These are phyloP conservation scores for Tolypocladium inflatum DNA, from an alignment of 2,329 filamentous ascomycete genomes.

Conservation along the genomic window DNA sequence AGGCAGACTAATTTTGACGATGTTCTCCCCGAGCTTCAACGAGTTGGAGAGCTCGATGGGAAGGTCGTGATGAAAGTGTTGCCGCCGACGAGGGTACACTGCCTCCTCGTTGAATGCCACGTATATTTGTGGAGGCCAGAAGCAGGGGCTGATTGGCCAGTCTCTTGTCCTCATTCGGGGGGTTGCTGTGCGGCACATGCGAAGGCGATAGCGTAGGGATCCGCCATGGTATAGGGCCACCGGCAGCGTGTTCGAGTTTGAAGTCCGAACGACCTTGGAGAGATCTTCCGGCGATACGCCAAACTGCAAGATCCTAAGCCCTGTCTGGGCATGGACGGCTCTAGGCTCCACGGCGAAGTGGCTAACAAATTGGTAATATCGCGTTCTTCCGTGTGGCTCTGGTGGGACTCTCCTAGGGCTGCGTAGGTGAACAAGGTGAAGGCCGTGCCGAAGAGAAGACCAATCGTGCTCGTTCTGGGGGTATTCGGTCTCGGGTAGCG, in stretches of 20 bases:
- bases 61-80: slow-evolving; percentile 65
- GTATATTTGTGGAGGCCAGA: slow-evolving; percentile 64
- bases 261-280: slow-evolving; percentile 23
- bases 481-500: slow-evolving; percentile 21
- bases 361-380: slow-evolving; percentile 49
- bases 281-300: slow-evolving; percentile 26
- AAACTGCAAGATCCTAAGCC: slow-evolving; percentile 37
- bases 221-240: slow-evolving; percentile 35
- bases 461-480: slow-evolving; percentile 31
- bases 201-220: slow-evolving; percentile 56
- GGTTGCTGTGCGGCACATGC: slow-evolving; percentile 40
- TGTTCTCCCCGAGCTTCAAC: slow-evolving; percentile 51
- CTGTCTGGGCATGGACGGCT: slow-evolving; percentile 21
- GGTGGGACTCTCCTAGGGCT: slow-evolving; percentile 36
- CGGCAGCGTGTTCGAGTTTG: slow-evolving; percentile 18
- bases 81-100: slow-evolving; percentile 52
- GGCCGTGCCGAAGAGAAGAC: slow-evolving; percentile 29
- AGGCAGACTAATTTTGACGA: slow-evolving; percentile 41
- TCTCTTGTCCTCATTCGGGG: slow-evolving; percentile 25
- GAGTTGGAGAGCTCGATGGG: slow-evolving; percentile 63
- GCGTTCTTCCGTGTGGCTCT: slow-evolving; percentile 17
- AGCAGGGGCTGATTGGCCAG: slow-evolving; percentile 56
- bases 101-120: slow-evolving; percentile 56
- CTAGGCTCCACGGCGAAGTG: slow-evolving; percentile 39
- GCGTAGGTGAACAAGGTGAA: slow-evolving; percentile 37